A percentile compares a stretch with the other conserved stretches of the same genome.
These are phyloP conservation scores for Miscanthus lutarioriparius DNA, from an alignment of 176 grass and related monocot species.

Conservation along the genomic window DNA sequence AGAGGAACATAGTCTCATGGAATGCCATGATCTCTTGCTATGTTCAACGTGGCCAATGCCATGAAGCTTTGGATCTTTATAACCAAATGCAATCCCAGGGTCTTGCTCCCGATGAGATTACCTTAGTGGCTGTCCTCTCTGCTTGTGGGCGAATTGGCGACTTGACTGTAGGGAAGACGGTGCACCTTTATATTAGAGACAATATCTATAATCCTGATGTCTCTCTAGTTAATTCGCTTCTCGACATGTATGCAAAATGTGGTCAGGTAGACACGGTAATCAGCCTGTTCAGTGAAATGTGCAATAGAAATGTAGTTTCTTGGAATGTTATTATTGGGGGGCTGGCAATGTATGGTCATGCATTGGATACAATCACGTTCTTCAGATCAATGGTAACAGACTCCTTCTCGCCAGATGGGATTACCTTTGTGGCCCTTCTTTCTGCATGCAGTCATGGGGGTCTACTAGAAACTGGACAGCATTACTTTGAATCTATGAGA, in stretches of 20 bases:
- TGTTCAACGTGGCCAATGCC: slow-evolving; percentile 24
- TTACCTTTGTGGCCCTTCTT: slow-evolving; percentile 55
- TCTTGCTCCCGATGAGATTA: slow-evolving; percentile 44
- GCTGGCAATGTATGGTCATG: slow-evolving; percentile 48
- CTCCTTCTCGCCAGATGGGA: slow-evolving; percentile 40
- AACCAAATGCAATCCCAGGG: slow-evolving; percentile 26
- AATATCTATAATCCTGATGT: slow-evolving; percentile 16
- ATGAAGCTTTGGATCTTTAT: slow-evolving; percentile 51
- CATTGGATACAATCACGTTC: slow-evolving; percentile 30
- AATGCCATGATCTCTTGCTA: slow-evolving; percentile 60
- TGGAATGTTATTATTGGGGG: slow-evolving; percentile 63
- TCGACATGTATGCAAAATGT: slow-evolving; percentile 60
- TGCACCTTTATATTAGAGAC: slow-evolving; percentile 23
- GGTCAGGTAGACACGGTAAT: slow-evolving; percentile 45
- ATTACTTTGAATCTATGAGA: slow-evolving; percentile 47
- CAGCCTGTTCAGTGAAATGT: slow-evolving; percentile 40
- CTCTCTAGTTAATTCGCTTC: slow-evolving; percentile 42
- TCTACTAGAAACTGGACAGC: slow-evolving; percentile 42
- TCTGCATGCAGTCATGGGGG: slow-evolving; percentile 54
- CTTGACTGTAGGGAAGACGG: slow-evolving; percentile 40
- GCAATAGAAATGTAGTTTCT: slow-evolving; percentile 37
- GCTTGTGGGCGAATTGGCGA: slow-evolving; percentile 35
- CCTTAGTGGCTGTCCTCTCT: slow-evolving; percentile 46
- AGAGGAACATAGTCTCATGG: slow-evolving; percentile 47
- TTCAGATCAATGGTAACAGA: slow-evolving; percentile 46